Conservation (phyloP, 768 basidiomycete genomes). For the Hygrocybe punicea region DNA sequence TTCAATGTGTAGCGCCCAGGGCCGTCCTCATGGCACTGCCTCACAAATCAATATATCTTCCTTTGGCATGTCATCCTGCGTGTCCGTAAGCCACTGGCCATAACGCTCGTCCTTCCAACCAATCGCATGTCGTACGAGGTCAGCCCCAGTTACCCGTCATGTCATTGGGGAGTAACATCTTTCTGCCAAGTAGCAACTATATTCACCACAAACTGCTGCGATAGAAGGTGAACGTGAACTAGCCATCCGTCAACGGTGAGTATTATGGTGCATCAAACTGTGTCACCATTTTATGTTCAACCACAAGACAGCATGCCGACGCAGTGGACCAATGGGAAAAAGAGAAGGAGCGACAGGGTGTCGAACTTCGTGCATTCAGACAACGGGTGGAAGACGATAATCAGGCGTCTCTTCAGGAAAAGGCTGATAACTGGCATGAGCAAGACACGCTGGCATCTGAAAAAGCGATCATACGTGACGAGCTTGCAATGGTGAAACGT, state of each 20-base stretch:
- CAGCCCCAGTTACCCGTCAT: too few relatives aligned
- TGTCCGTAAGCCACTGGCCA: too few relatives aligned
- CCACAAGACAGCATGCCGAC: slow-evolving; percentile 7
- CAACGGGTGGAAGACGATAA: slow-evolving; percentile 8
- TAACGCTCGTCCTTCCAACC: too few relatives aligned
- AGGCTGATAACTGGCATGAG: slow-evolving; percentile 14
- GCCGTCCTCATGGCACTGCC: too few relatives aligned
- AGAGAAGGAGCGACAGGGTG: neutral
- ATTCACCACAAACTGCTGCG: slow-evolving; percentile 13
- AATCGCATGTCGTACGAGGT: too few relatives aligned
- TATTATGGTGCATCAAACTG: neutral
- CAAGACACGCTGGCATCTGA: slow-evolving; percentile 6
- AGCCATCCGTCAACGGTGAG: slow-evolving; percentile 15
- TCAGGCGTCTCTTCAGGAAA: slow-evolving; percentile 2
- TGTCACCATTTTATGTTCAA: neutral
- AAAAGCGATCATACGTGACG: slow-evolving; percentile 3
- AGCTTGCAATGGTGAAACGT: slow-evolving; percentile 9
- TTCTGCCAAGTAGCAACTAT: neutral
- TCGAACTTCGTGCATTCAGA: neutral
- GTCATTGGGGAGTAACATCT: too few relatives aligned
- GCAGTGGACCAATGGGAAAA: neutral
- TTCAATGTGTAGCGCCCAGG: too few relatives aligned
- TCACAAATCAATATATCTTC: too few relatives aligned
- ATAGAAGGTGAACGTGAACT: slow-evolving; percentile 4
- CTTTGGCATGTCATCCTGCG: too few relatives aligned